Evolutionary conservation across 1,284 basidiomycete genomes (phyloP).

Genomic region (Ustilago vetiveriae): DNA sequence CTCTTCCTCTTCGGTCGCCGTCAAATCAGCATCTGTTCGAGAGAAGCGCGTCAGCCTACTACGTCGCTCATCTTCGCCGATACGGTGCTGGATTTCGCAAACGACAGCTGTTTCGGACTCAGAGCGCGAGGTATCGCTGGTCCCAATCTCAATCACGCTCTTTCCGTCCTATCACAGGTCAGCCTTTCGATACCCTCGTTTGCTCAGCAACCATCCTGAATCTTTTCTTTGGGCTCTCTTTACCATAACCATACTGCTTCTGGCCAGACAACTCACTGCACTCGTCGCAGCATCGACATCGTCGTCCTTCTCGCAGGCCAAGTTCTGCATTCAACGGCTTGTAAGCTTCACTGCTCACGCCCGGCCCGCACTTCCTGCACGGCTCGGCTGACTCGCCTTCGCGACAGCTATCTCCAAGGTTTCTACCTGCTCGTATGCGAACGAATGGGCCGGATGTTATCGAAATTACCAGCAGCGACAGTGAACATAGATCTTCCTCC

Average conservation of each 20-base stretch:
- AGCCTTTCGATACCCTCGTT: neutral
- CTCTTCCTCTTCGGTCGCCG: neutral
- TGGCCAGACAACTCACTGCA: no score
- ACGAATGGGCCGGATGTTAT: conserved; percentile 23
- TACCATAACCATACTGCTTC: no score
- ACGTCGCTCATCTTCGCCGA: no score
- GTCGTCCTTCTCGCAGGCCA: no score
- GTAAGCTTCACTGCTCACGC: neutral
- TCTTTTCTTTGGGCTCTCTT: no score
- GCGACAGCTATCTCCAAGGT: neutral
- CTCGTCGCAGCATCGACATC: no score
- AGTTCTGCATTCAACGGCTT: neutral
- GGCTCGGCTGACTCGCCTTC: neutral
- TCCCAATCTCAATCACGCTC: conserved; percentile 1
- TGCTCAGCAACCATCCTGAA: neutral
- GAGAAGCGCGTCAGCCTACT: neutral
- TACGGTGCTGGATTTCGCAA: no score
- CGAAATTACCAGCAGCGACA: conserved; percentile 20
- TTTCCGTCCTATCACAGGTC: neutral
- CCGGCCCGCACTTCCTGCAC: neutral
- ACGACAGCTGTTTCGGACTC: neutral
- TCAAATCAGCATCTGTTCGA: no score
- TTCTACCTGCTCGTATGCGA: conserved; percentile 14
- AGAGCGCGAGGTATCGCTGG: neutral
- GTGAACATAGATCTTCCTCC: conserved; percentile 30